These are phyloP conservation scores for Physcomitrellopsis africana DNA, from an alignment of 225 moss, liverwort and hornwort species.

Conservation along the genomic window DNA sequence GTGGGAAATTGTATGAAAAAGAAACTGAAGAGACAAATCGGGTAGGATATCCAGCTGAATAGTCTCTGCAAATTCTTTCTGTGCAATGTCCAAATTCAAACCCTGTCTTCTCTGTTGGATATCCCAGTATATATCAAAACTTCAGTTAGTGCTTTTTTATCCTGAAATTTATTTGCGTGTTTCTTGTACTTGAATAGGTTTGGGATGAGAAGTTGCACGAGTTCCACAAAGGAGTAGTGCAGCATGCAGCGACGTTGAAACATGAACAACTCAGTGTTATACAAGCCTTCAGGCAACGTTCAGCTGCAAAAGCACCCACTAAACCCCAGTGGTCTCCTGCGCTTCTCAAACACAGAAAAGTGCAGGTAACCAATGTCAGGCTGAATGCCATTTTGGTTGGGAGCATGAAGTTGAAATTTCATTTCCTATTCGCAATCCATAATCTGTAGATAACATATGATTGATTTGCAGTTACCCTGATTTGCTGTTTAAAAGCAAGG, in stretches of 20 bases:
- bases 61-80: no score
- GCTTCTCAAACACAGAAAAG: conserved; percentile 91
- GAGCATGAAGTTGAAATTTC: not conserved
- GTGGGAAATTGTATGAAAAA: conserved; percentile 58
- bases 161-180: not conserved
- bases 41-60: conserved; percentile 24
- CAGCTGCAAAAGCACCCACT: conserved; percentile 79
- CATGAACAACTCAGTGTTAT: conserved; percentile 86
- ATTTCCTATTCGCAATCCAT: not conserved
- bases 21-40: conserved; percentile 75
- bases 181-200: conserved; percentile 46
- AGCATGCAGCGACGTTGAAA: conserved; percentile 91
- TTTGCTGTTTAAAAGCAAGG: no score
- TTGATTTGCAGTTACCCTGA: no score
- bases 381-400: not conserved
- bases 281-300: conserved; percentile 84
- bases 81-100: no score
- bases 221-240: conserved; percentile 92
- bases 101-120: no score
- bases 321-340: conserved; percentile 97
- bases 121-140: no score
- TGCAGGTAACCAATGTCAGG: conserved; percentile 59
- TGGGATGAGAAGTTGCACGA: conserved; percentile 95
- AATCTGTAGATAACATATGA: no score
- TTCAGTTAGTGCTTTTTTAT: no score